Evolutionary conservation across 164 flowering plant genomes (phyloP).

Genomic region (Pachysandra terminalis): DNA sequence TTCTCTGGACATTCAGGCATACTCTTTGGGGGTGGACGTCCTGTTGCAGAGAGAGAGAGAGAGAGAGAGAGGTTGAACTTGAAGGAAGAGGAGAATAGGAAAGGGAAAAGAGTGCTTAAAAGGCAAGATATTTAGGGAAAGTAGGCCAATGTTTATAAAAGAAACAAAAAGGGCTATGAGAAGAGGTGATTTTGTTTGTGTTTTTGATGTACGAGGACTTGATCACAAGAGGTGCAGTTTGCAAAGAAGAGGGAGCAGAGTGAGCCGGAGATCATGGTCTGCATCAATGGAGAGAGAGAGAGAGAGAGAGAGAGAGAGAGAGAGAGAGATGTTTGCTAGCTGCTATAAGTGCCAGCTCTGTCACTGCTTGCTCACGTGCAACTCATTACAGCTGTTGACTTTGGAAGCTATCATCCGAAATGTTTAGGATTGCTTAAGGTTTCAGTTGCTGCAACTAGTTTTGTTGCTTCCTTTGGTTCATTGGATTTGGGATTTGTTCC

Average conservation of each 20-base stretch:
- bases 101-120: slow-evolving; percentile 33
- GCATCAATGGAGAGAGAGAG: not conserved
- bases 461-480: slow-evolving; percentile 3
- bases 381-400: slow-evolving; percentile 25
- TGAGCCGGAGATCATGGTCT: too few relatives aligned
- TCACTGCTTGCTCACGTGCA: slow-evolving; percentile 10
- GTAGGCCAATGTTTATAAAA: slow-evolving; percentile 22
- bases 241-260: slow-evolving; percentile 1
- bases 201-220: slow-evolving; percentile 24
- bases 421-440: slow-evolving; percentile 15
- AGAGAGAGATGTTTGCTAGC: not conserved
- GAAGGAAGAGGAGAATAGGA: slow-evolving; percentile 4
- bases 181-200: slow-evolving; percentile 16
- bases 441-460: not conserved
- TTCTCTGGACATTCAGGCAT: too few relatives aligned
- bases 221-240: not conserved
- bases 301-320: slow-evolving; percentile 10
- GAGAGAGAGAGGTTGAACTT: slow-evolving; percentile 15
- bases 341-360: slow-evolving; percentile 1
- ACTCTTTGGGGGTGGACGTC: too few relatives aligned
- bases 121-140: slow-evolving; percentile 35
- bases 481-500: not conserved
- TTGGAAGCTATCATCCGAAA: slow-evolving; percentile 10
- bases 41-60: slow-evolving; percentile 19
- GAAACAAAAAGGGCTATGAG: too few relatives aligned